These are phyloP conservation scores for Aspergillus viridinutans DNA, from an alignment of 2,329 filamentous ascomycete species.

Conservation along the genomic window DNA sequence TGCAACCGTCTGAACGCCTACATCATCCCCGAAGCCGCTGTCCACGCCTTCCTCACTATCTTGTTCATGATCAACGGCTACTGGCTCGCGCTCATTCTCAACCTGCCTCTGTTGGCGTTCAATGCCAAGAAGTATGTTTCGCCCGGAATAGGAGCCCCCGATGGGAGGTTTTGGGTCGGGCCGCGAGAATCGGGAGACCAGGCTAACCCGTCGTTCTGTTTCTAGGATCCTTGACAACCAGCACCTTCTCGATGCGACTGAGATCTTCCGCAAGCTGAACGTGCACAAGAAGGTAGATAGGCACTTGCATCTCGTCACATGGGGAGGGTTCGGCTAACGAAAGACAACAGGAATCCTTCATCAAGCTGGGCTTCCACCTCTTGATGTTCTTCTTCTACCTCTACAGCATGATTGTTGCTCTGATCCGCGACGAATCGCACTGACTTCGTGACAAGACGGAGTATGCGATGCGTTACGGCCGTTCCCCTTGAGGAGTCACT, in stretches of 20 bases:
- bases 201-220: constrained; percentile 19
- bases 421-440: constrained; percentile 91
- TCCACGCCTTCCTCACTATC: constrained; percentile 92
- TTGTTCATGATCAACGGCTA: constrained; percentile 98
- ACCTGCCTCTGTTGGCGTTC: constrained; percentile 85
- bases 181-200: background rate
- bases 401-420: constrained; percentile 95
- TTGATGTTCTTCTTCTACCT: constrained; percentile 99
- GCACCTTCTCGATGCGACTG: constrained; percentile 92
- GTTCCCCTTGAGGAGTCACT: constrained; percentile 11
- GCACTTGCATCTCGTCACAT: constrained; percentile 6
- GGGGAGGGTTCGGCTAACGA: constrained; percentile 8
- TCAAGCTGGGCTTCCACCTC: constrained; percentile 97
- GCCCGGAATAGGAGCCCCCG: background rate
- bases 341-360: constrained; percentile 78
- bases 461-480: constrained; percentile 38
- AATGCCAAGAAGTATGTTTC: constrained; percentile 91
- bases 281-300: constrained; percentile 88
- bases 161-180: background rate
- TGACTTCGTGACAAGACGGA: constrained; percentile 50
- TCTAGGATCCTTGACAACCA: constrained; percentile 91
- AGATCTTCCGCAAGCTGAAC: constrained; percentile 99
- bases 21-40: constrained; percentile 96
- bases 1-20: constrained; percentile 99
- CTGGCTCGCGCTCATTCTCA: constrained; percentile 89